These are phyloP conservation scores for Xylaria castorea DNA, from an alignment of 495 filamentous ascomycete species.

Conservation along the genomic window DNA sequence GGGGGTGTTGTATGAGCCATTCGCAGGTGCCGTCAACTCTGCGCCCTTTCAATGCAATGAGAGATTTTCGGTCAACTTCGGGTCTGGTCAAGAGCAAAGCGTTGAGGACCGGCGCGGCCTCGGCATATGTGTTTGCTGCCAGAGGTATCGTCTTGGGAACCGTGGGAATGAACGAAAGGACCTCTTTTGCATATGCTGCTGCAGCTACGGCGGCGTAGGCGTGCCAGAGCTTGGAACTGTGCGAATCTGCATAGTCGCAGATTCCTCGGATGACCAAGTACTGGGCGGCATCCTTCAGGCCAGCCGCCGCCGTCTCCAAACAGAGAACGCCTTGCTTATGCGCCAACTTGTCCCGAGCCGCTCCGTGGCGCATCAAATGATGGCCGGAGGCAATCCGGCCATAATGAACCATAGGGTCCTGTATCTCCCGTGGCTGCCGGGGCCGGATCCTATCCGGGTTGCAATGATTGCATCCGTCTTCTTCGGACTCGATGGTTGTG, in stretches of 20 bases:
- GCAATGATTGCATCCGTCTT: neutral
- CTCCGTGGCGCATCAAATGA: conserved; percentile 29
- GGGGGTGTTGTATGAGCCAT: conserved; percentile 50
- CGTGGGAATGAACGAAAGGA: neutral
- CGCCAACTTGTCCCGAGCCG: conserved; percentile 15
- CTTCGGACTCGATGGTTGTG: neutral
- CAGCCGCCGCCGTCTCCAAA: conserved; percentile 47
- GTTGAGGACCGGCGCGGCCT: conserved; percentile 37
- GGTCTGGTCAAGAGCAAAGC: conserved; percentile 42
- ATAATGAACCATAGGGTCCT: conserved; percentile 36
- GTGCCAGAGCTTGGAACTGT: conserved; percentile 44
- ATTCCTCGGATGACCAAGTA: conserved; percentile 45
- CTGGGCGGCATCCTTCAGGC: conserved; percentile 34
- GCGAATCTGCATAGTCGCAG: conserved; percentile 45
- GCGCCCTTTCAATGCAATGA: conserved; percentile 41
- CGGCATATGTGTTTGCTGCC: conserved; percentile 30
- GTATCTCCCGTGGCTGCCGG: neutral
- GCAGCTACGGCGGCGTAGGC: conserved; percentile 41
- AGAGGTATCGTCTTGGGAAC: conserved; percentile 33
- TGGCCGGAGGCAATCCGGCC: conserved; percentile 40
- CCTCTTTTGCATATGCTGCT: conserved; percentile 31
- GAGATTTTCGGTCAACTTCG: conserved; percentile 44
- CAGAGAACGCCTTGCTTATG: conserved; percentile 35
- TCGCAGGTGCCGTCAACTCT: conserved; percentile 53
- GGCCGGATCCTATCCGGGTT: neutral